These are phyloP conservation scores for Xylaria sp. DNA, from an alignment of 2,329 filamentous ascomycete genomes.

Conservation along the genomic window DNA sequence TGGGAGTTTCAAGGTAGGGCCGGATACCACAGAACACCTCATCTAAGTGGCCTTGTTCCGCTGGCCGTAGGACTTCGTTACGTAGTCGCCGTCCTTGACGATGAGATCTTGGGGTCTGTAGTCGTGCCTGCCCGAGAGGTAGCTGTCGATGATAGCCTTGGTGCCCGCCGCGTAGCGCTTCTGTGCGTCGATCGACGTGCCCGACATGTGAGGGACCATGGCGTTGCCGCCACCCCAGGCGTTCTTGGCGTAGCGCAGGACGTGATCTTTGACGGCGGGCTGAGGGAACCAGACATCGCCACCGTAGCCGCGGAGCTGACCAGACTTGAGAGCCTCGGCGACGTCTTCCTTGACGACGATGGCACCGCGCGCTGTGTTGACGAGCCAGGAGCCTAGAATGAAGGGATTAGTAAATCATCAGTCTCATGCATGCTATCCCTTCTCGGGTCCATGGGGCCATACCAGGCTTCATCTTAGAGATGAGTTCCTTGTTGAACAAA, in stretches of 20 bases:
- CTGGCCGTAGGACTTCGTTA: conserved; percentile 89
- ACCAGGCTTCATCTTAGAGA: conserved; percentile 98
- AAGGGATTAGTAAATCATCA: conserved; percentile 1
- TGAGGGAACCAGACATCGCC: conserved; percentile 97
- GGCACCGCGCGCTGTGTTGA: conserved; percentile 98
- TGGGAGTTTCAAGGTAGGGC: too few species aligned
- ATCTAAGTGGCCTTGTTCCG: conserved; percentile 41
- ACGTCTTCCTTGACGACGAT: conserved; percentile 99
- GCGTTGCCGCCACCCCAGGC: conserved; percentile 95
- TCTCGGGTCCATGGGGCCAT: conserved; percentile 25
- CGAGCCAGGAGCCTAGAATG: conserved; percentile 72
- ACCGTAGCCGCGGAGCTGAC: conserved; percentile 84
- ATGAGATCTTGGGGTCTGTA: conserved; percentile 90
- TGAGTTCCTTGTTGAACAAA: conserved; percentile 97
- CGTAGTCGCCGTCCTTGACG: conserved; percentile 83
- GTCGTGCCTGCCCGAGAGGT: conserved; percentile 81
- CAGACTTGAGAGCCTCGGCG: conserved; percentile 82
- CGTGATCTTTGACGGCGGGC: conserved; percentile 89
- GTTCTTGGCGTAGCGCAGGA: conserved; percentile 87
- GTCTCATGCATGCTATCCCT: background rate
- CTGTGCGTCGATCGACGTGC: conserved; percentile 97
- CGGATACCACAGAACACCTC: too few species aligned
- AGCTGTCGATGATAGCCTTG: conserved; percentile 86
- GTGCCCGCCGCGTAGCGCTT: conserved; percentile 81
- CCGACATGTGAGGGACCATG: conserved; percentile 98